These are phyloP conservation scores for Pythium folliculosum DNA, from an alignment of 352 stramenopile genomes.

Conservation along the genomic window DNA sequence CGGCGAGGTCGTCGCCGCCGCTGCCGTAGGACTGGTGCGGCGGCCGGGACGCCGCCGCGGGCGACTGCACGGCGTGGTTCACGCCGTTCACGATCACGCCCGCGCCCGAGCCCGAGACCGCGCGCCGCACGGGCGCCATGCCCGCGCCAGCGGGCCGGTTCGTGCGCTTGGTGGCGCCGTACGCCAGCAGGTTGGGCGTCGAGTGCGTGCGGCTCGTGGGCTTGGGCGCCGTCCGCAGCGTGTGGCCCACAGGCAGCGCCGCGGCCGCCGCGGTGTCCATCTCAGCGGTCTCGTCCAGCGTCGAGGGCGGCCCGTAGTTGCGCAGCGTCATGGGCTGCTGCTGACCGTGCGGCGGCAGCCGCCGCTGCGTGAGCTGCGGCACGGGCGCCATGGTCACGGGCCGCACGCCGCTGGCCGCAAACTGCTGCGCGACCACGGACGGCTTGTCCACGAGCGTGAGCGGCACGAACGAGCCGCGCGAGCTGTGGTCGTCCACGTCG, in stretches of 20 bases:
- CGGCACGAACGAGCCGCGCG: conserved; percentile 26
- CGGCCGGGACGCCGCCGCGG: neutral
- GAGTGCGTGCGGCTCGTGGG: conserved; percentile 11
- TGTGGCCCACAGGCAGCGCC: neutral
- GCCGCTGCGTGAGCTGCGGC: conserved; percentile 23
- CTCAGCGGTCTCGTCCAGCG: conserved; percentile 16
- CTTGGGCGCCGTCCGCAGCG: conserved; percentile 4
- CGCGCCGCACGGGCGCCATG: conserved; percentile 24
- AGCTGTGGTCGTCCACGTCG: conserved; percentile 14
- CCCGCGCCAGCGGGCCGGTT: conserved; percentile 22
- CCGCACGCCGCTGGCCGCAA: neutral
- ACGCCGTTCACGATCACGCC: conserved; percentile 23
- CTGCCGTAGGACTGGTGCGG: neutral
- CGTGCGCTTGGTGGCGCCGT: conserved; percentile 29
- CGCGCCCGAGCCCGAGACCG: conserved; percentile 8
- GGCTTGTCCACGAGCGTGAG: conserved; percentile 20
- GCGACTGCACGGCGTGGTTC: conserved; percentile 19
- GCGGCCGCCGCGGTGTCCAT: conserved; percentile 8
- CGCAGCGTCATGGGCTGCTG: conserved; percentile 20
- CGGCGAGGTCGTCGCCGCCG: conserved; percentile 1
- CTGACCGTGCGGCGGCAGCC: neutral
- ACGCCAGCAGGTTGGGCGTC: conserved; percentile 29
- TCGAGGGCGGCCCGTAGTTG: conserved; percentile 13
- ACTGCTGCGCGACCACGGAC: conserved; percentile 21
- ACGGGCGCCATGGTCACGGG: conserved; percentile 11